Base-by-base conservation (phyloP, 2,329 filamentous ascomycete species). In the Paecilomyces variotii region DNA sequence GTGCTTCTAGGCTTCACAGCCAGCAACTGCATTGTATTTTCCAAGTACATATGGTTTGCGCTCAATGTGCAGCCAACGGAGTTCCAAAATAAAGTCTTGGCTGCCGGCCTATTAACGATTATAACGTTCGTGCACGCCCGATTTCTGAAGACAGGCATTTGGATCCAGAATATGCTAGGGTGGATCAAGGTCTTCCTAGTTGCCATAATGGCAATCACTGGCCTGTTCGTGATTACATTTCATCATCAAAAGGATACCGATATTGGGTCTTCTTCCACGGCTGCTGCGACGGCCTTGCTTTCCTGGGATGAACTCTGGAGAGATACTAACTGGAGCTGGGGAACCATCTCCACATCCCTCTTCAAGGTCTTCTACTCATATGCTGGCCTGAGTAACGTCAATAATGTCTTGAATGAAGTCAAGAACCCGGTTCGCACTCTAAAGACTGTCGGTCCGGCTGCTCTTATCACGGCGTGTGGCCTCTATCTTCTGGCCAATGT, bases 321-420 rank as follows among this genome's bases (percentile, higher is more conserved):
- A 50, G 84, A 80, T 34, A 87, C 84, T 1, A 83, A 86, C 57
- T 89, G 87, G 86, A 86, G 82, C 65, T 88, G 85, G 80, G 84
- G 85, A 30, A 77, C 83, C 1, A 76, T 90, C n/a, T 83, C 85
- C 0, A 88, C 87, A 0, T 81, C 86, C 0, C 72, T 90, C 7
- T 73, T 76, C 67, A 76, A 87, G 64, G 84, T 89, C 0, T 84
- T 87, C 52, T 89, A 89, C 68, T 87, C 86, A 0, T 90, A 88
- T 58, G 79, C 85, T 0, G 87, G 87, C 0, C 75, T 87, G 11
- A 82, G 79, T 56, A 89, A 89, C 60, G 79, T 86, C 61, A 88
- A 86, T 71, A 87, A 89, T 63, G 87, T 89, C 3, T 76, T 90
- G 55, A 88, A 87, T 66, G 87, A 90, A 68, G 86, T 90, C 24